Evolutionary conservation across 2,329 filamentous ascomycete species (phyloP).

Genomic region (Cryphonectria carpinicola): DNA sequence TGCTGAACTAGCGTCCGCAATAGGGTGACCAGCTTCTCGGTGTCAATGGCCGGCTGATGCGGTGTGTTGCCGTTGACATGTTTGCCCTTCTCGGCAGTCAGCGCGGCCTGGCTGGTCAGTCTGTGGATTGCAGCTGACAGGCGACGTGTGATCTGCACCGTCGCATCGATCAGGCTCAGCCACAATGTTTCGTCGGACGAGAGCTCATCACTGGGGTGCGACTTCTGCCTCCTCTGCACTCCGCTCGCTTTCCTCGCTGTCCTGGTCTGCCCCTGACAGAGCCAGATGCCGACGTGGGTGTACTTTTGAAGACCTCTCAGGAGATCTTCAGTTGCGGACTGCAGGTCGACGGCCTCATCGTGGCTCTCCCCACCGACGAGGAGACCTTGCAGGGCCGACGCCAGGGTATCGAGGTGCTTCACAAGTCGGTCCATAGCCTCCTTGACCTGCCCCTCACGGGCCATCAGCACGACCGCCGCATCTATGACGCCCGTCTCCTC

Average conservation of each 20-base stretch:
- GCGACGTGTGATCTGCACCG: slow-evolving; percentile 66
- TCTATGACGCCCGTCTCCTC: slow-evolving; percentile 90
- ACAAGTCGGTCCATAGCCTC: slow-evolving; percentile 84
- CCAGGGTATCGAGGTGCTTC: slow-evolving; percentile 78
- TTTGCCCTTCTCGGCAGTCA: slow-evolving; percentile 30
- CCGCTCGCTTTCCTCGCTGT: slow-evolving; percentile 51
- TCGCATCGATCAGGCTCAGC: slow-evolving; percentile 63
- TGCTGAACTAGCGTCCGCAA: slow-evolving; percentile 84
- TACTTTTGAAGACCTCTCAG: slow-evolving; percentile 85
- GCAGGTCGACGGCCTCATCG: slow-evolving; percentile 56
- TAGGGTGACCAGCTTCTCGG: slow-evolving; percentile 64
- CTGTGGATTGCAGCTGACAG: slow-evolving; percentile 60
- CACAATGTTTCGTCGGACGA: slow-evolving; percentile 60
- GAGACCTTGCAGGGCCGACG: slow-evolving; percentile 76
- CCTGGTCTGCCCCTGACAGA: slow-evolving; percentile 85
- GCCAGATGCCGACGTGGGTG: slow-evolving; percentile 89
- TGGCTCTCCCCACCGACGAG: slow-evolving; percentile 64
- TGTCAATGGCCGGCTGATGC: slow-evolving; percentile 47
- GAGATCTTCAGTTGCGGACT: slow-evolving; percentile 72
- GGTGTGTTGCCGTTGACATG: slow-evolving; percentile 34
- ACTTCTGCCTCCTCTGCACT: slow-evolving; percentile 57
- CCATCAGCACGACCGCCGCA: slow-evolving; percentile 88
- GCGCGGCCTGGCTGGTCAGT: slow-evolving; percentile 27
- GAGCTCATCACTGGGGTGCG: slow-evolving; percentile 47
- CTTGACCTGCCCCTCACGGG: slow-evolving; percentile 80